Conservation (phyloP, 78 protist genomes). For the Chrysochromulina tobinii region DNA sequence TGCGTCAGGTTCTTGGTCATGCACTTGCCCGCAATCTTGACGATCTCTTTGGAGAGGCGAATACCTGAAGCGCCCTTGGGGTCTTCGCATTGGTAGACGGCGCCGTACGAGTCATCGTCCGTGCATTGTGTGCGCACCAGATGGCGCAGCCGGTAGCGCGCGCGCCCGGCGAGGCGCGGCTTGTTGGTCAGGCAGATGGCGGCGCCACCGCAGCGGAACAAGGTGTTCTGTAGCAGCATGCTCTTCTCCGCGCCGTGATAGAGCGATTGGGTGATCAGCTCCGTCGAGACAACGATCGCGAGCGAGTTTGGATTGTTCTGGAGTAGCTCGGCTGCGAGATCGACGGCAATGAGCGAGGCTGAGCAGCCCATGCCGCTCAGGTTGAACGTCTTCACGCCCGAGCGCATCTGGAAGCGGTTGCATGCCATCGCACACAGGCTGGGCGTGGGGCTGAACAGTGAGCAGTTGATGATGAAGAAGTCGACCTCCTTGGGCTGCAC, state of each 20-base stretch:
- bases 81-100: slow-evolving; percentile 79
- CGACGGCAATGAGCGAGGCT: slow-evolving; percentile 70
- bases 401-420: slow-evolving; percentile 65
- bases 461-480: slow-evolving; percentile 77
- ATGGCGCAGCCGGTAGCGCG: slow-evolving; percentile 56
- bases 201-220: slow-evolving; percentile 91
- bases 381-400: not conserved
- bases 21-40: slow-evolving; percentile 70
- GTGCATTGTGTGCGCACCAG: slow-evolving; percentile 49
- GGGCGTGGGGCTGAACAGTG: slow-evolving; percentile 85
- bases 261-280: slow-evolving; percentile 86
- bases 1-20: slow-evolving; percentile 71
- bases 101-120: slow-evolving; percentile 64
- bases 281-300: slow-evolving; percentile 79
- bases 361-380: slow-evolving; percentile 70
- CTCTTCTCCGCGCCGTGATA: slow-evolving; percentile 69
- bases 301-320: slow-evolving; percentile 27
- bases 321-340: slow-evolving; percentile 81
- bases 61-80: slow-evolving; percentile 66
- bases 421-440: slow-evolving; percentile 75
- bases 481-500: not conserved
- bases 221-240: slow-evolving; percentile 75
- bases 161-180: slow-evolving; percentile 52
- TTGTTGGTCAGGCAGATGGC: slow-evolving; percentile 78
- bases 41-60: slow-evolving; percentile 64